A percentile compares a stretch with the other conserved stretches of the same genome.
Conservation (phyloP, 1,284 basidiomycete species). For the Trametes pubescens region DNA sequence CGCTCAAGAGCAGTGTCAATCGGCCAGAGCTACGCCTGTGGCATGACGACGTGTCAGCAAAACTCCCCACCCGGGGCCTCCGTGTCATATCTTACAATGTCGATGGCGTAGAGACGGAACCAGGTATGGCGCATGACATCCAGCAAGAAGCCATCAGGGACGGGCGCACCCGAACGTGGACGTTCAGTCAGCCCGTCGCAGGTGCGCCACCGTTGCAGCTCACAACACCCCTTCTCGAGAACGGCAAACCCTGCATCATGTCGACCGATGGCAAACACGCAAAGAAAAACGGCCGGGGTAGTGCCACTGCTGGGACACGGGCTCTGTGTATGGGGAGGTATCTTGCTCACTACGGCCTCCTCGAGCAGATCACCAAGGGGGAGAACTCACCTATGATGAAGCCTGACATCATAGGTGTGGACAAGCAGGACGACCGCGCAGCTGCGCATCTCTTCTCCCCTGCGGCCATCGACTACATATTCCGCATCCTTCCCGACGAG, state of each 20-base stretch:
- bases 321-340: not conserved
- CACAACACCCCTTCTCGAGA: conserved; percentile 3
- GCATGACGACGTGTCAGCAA: not conserved
- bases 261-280: conserved; percentile 11
- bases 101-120: conserved; percentile 10
- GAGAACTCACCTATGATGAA: conserved; percentile 16
- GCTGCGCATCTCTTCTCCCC: conserved; percentile 46
- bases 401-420: conserved; percentile 34
- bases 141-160: conserved; percentile 2
- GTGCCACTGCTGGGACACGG: conserved; percentile 8
- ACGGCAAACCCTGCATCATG: conserved; percentile 8
- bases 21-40: conserved; percentile 1
- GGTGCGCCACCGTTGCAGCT: not conserved
- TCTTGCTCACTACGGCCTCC: not conserved
- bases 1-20: not conserved
- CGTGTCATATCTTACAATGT: conserved; percentile 6
- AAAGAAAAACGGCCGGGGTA: conserved; percentile 11
- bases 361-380: conserved; percentile 5
- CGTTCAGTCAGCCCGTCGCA: conserved; percentile 4
- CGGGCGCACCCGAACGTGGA: not conserved
- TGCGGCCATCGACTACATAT: conserved; percentile 35
- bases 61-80: not conserved
- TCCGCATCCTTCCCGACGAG: conserved; percentile 32
- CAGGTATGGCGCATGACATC: conserved; percentile 3
- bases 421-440: conserved; percentile 49